Conservation (phyloP, 2,329 filamentous ascomycete species). For the Hirsutella minnesotensis region DNA sequence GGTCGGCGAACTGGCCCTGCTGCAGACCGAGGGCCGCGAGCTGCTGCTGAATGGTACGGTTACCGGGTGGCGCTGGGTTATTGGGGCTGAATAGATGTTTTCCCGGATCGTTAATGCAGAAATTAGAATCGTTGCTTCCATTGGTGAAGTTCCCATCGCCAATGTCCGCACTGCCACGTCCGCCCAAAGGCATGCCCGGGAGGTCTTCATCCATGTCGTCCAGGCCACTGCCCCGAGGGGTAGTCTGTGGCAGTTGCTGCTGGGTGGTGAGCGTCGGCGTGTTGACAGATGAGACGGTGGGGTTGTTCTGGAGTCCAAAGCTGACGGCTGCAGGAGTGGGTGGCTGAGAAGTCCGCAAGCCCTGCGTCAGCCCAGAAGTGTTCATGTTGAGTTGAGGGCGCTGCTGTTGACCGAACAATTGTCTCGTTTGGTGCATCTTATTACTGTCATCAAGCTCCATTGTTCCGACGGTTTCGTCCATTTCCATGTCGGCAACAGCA, state of each 20-base stretch:
- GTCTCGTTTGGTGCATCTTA: constrained; percentile 56
- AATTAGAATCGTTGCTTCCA: constrained; percentile 29
- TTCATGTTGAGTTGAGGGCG: constrained; percentile 68
- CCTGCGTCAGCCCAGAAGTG: constrained; percentile 64
- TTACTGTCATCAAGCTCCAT: constrained; percentile 54
- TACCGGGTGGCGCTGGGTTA: constrained; percentile 54
- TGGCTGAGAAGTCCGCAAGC: constrained; percentile 73
- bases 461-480: constrained; percentile 69
- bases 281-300: constrained; percentile 93
- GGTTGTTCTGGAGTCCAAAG: constrained; percentile 80
- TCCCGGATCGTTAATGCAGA: constrained; percentile 81
- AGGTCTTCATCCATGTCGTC: constrained; percentile 63
- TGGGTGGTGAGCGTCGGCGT: constrained; percentile 82
- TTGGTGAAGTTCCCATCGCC: constrained; percentile 44
- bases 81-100: constrained; percentile 86
- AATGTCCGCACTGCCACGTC: constrained; percentile 39
- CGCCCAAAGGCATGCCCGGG: constrained; percentile 49
- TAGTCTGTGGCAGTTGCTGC: constrained; percentile 52
- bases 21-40: constrained; percentile 64
- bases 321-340: constrained; percentile 69
- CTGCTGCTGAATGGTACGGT: constrained; percentile 54
- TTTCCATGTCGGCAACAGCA: constrained; percentile 86
- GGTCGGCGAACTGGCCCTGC: constrained; percentile 65
- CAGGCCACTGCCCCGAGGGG: constrained; percentile 42
- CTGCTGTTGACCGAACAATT: constrained; percentile 54